phyloP scores from a whole-genome alignment of 495 filamentous ascomycete species.

The Hyaloscypha finlandica region DNA sequence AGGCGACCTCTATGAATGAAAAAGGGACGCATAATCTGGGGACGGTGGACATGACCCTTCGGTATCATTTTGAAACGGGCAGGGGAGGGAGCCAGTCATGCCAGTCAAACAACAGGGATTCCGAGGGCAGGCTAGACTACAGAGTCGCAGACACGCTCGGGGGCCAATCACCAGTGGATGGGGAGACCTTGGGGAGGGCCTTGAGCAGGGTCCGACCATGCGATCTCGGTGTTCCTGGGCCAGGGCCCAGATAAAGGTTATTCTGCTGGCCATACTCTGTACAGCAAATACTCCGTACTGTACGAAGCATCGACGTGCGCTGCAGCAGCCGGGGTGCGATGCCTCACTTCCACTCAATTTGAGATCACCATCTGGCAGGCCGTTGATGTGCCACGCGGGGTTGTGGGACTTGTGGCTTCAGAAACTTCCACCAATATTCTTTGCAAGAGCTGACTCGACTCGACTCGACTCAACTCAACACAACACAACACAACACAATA shows the following conservation, averaged over 20 bases:
- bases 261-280: background rate
- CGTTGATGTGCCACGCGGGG: background rate
- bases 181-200: no score
- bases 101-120: background rate
- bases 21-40: slow-evolving; percentile 24
- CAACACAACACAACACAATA: no score
- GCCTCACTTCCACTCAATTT: background rate
- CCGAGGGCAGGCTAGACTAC: no score
- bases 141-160: no score
- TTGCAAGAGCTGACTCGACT: background rate
- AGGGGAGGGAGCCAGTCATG: background rate
- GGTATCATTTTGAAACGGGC: slow-evolving; percentile 28
- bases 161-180: background rate
- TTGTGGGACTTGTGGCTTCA: background rate
- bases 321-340: background rate
- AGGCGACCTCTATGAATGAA: slow-evolving; percentile 9
- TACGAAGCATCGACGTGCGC: background rate
- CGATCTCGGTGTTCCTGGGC: background rate
- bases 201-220: background rate
- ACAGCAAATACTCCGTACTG: no score
- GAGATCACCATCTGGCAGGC: background rate
- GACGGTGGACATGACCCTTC: slow-evolving; percentile 17
- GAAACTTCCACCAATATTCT: background rate
- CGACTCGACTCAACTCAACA: no score
- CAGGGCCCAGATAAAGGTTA: background rate